Percentiles rank a stretch among this genome's conserved stretches.
Evolutionary conservation across 164 flowering plant genomes (phyloP).

Genomic region (Euptelea pleiosperma): DNA sequence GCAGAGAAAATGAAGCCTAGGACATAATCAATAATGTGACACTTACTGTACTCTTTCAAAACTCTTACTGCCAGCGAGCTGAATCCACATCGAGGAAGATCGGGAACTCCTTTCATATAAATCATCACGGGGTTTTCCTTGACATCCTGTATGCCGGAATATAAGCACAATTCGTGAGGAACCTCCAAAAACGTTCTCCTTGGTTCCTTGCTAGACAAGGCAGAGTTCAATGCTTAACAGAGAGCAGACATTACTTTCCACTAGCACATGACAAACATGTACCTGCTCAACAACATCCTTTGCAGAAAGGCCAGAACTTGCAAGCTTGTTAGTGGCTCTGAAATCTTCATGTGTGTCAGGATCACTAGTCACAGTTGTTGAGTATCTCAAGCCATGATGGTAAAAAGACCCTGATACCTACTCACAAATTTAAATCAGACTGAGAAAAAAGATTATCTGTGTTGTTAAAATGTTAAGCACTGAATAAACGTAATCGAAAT

Average conservation of each 20-base stretch:
- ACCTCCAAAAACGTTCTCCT: too few species aligned
- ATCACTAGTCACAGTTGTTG: conserved; percentile 41
- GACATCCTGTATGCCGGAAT: conserved; percentile 44
- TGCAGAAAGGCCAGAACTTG: conserved; percentile 32
- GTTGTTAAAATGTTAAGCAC: too few species aligned
- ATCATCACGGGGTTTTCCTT: too few species aligned
- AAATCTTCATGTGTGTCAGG: conserved; percentile 75
- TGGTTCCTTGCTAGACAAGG: too few species aligned
- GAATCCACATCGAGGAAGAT: conserved; percentile 77
- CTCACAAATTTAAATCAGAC: too few species aligned
- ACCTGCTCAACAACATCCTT: conserved; percentile 67
- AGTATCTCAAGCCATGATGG: conserved; percentile 38
- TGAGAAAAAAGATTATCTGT: too few species aligned
- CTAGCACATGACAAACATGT: neutral
- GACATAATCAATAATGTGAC: neutral
- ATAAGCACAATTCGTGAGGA: conserved; percentile 2
- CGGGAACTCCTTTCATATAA: too few species aligned
- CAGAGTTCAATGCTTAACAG: too few species aligned
- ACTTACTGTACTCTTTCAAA: conserved; percentile 54
- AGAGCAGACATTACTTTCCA: too few species aligned
- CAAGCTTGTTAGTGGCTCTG: conserved; percentile 49
- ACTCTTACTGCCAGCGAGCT: conserved; percentile 73
- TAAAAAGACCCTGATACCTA: conserved; percentile 30
- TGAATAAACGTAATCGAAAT: too few species aligned
- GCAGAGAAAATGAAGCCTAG: neutral